Percentiles rank a stretch among this genome's conserved stretches.
These are phyloP conservation scores for Diaporthe ilicicola DNA, from an alignment of 2,329 filamentous ascomycete species.

Conservation along the genomic window DNA sequence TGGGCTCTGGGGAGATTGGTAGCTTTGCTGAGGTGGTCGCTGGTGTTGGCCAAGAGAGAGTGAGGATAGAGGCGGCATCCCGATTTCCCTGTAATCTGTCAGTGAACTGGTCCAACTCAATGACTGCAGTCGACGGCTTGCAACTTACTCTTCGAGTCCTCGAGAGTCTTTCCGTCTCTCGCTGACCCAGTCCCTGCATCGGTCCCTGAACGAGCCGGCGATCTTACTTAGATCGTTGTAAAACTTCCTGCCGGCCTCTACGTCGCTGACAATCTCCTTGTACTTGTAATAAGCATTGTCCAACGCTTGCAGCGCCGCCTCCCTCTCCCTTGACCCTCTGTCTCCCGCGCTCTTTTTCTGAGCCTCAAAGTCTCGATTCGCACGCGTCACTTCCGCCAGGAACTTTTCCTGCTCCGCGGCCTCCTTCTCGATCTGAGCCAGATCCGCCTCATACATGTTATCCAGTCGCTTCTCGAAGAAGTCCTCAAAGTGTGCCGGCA, in stretches of 20 bases:
- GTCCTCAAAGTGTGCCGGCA: constrained; percentile 88
- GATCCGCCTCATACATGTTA: constrained; percentile 78
- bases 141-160: constrained; percentile 75
- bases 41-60: constrained; percentile 48
- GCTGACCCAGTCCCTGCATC: constrained; percentile 80
- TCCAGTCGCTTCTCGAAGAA: constrained; percentile 87
- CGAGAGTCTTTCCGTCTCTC: constrained; percentile 83
- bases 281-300: constrained; percentile 96
- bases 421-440: constrained; percentile 76
- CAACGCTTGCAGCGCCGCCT: constrained; percentile 84
- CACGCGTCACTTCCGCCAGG: constrained; percentile 72
- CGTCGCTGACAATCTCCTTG: constrained; percentile 91
- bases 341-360: constrained; percentile 73
- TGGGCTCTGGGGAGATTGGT: constrained; percentile 30
- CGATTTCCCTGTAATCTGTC: constrained; percentile 52
- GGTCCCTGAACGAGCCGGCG: constrained; percentile 81
- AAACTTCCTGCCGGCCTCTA: constrained; percentile 92
- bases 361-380: constrained; percentile 80
- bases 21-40: constrained; percentile 36
- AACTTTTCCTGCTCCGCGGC: constrained; percentile 79
- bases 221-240: constrained; percentile 96
- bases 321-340: constrained; percentile 74
- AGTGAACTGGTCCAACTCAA: constrained; percentile 24
- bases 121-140: constrained; percentile 26
- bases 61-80: constrained; percentile 59